phyloP scores from a whole-genome alignment of 805 yeast species.

The Cyberlindnera subsufficiens region DNA sequence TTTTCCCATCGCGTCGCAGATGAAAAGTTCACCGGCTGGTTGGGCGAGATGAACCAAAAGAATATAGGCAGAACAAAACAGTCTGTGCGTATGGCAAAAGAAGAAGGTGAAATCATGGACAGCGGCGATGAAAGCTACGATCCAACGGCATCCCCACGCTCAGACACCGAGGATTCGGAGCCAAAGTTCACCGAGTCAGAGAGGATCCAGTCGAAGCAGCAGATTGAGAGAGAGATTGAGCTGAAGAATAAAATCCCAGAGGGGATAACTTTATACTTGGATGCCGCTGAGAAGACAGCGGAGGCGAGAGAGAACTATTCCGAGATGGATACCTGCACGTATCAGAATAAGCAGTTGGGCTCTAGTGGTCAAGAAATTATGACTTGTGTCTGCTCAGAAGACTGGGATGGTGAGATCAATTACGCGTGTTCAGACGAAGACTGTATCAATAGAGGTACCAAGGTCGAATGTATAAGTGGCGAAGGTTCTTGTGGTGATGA shows the following conservation, averaged over 20 bases:
- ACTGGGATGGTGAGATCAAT: constrained; percentile 37
- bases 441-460: constrained; percentile 88
- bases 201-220: constrained; percentile 14
- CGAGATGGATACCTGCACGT: constrained; percentile 53
- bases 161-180: constrained; percentile 5
- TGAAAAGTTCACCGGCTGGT: too few relatives aligned
- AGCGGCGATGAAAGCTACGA: constrained; percentile 18
- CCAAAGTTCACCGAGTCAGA: constrained; percentile 17
- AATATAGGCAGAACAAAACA: too few relatives aligned
- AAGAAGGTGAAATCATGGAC: neutral
- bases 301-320: constrained; percentile 63
- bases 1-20: too few relatives aligned
- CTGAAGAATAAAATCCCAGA: constrained; percentile 18
- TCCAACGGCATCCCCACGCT: constrained; percentile 5
- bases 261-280: constrained; percentile 20
- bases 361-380: constrained; percentile 67
- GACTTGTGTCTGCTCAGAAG: constrained; percentile 83
- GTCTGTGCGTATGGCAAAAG: too few relatives aligned
- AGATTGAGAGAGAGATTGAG: constrained; percentile 11
- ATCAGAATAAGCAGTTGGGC: constrained; percentile 58
- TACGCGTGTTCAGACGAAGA: constrained; percentile 81
- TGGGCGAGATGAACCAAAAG: too few relatives aligned
- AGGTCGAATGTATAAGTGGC: constrained; percentile 81
- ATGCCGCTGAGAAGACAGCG: constrained; percentile 51
- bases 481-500: constrained; percentile 64